phyloP scores from a whole-genome alignment of 495 filamentous ascomycete genomes.

The Umbilicaria muhlenbergii region DNA sequence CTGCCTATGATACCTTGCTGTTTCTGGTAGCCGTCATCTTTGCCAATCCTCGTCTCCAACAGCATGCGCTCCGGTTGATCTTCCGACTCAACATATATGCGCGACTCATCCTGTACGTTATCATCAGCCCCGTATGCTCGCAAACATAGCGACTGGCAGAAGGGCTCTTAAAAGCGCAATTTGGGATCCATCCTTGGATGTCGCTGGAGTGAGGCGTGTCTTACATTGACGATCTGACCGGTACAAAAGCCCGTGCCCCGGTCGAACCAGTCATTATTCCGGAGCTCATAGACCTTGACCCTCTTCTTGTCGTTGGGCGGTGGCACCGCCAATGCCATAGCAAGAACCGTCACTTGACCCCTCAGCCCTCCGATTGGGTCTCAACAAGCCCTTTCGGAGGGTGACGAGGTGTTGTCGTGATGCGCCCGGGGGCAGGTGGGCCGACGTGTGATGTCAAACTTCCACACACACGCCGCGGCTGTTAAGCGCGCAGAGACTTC shows the following conservation, averaged over 20 bases:
- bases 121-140: constrained; percentile 12
- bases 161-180: neutral
- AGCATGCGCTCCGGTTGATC: constrained; percentile 71
- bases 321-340: constrained; percentile 81
- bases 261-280: constrained; percentile 98
- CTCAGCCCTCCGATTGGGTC: no score
- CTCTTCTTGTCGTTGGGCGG: constrained; percentile 78
- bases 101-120: constrained; percentile 52
- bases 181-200: no score
- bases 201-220: constrained; percentile 14
- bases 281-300: constrained; percentile 97
- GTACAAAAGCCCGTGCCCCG: constrained; percentile 91
- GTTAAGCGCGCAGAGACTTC: no score
- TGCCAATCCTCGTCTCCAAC: constrained; percentile 74
- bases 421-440: no score
- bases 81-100: constrained; percentile 85
- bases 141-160: neutral
- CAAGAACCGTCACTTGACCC: neutral
- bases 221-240: constrained; percentile 61
- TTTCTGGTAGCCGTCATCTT: constrained; percentile 95
- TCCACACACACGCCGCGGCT: no score
- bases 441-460: no score
- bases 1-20: constrained; percentile 60
- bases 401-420: no score
- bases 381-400: no score